Conservation (phyloP, 345 rosid genomes). For the Noccaea caerulescens region DNA sequence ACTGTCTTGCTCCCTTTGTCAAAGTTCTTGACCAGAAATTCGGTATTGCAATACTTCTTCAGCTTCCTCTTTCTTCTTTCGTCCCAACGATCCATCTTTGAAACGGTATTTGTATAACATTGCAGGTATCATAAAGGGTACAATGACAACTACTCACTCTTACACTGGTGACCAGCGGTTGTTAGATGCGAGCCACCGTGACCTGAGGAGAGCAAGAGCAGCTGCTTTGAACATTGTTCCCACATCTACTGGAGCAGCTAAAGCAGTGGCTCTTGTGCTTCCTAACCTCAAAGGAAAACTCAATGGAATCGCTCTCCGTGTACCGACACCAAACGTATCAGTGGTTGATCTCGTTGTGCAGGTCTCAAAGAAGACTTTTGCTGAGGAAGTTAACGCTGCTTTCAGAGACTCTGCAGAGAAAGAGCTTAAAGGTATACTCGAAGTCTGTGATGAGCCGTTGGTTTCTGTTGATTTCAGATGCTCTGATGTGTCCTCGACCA, state of each 20-base stretch:
- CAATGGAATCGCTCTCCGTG: conserved; percentile 94
- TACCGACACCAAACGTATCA: conserved; percentile 94
- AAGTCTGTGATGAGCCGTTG: conserved; percentile 92
- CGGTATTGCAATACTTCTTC: conserved; percentile 48
- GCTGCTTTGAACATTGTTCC: conserved; percentile 97
- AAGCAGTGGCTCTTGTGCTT: conserved; percentile 93
- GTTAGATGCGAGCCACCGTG: conserved; percentile 94
- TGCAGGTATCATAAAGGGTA: conserved; percentile 92
- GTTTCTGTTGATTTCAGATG: conserved; percentile 96
- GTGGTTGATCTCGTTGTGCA: conserved; percentile 94
- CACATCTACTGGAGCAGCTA: conserved; percentile 95
- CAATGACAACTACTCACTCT: conserved; percentile 99
- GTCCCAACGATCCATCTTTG: not conserved
- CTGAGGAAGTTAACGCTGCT: conserved; percentile 92
- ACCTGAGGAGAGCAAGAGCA: conserved; percentile 93
- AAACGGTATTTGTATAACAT: not conserved
- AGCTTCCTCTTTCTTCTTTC: not conserved
- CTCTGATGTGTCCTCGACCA: conserved; percentile 75
- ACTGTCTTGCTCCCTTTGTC: conserved; percentile 98
- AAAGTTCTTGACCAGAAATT: conserved; percentile 96
- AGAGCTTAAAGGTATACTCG: conserved; percentile 80
- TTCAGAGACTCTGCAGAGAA: conserved; percentile 84
- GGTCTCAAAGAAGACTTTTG: conserved; percentile 88
- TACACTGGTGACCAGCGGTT: conserved; percentile 98
- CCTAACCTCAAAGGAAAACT: conserved; percentile 92